A percentile compares a stretch with the other conserved stretches of the same genome.
phyloP scores from a whole-genome alignment of 495 filamentous ascomycete genomes.

The Penicillium psychrofluorescens region DNA sequence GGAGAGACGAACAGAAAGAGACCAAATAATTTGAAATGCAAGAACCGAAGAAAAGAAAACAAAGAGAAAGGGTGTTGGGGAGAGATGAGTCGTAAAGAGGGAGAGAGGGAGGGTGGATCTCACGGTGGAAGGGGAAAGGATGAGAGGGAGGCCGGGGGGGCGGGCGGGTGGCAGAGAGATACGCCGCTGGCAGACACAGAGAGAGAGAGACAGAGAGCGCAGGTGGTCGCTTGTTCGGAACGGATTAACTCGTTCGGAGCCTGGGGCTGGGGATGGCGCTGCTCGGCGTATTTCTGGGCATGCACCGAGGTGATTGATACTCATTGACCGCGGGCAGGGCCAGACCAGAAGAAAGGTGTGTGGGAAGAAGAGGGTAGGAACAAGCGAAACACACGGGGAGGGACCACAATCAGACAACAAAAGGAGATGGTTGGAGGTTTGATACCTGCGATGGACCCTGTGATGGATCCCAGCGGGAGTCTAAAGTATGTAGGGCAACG shows the following conservation, averaged over 20 bases:
- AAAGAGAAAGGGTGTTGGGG: slow-evolving; percentile 2
- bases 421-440: not conserved
- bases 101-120: slow-evolving; percentile 23
- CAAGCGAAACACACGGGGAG: not conserved
- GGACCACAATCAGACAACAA: not conserved
- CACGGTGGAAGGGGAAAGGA: slow-evolving; percentile 20
- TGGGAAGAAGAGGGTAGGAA: not conserved
- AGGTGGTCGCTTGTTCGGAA: slow-evolving; percentile 39
- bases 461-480: slow-evolving; percentile 24
- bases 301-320: slow-evolving; percentile 10
- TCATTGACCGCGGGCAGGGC: not conserved
- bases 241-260: slow-evolving; percentile 32
- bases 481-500: slow-evolving; percentile 12
- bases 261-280: slow-evolving; percentile 32
- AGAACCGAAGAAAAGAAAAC: slow-evolving; percentile 7
- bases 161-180: not conserved
- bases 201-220: slow-evolving; percentile 20
- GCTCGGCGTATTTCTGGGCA: slow-evolving; percentile 38
- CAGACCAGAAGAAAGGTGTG: not conserved
- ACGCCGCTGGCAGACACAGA: slow-evolving; percentile 4
- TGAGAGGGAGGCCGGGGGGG: slow-evolving; percentile 23
- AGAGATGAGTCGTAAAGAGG: slow-evolving; percentile 6
- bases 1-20: slow-evolving; percentile 1
- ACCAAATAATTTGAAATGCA: not conserved
- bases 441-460: slow-evolving; percentile 16